Conservation (phyloP, 805 yeast species). For the Myxozyma lipomycoides region DNA sequence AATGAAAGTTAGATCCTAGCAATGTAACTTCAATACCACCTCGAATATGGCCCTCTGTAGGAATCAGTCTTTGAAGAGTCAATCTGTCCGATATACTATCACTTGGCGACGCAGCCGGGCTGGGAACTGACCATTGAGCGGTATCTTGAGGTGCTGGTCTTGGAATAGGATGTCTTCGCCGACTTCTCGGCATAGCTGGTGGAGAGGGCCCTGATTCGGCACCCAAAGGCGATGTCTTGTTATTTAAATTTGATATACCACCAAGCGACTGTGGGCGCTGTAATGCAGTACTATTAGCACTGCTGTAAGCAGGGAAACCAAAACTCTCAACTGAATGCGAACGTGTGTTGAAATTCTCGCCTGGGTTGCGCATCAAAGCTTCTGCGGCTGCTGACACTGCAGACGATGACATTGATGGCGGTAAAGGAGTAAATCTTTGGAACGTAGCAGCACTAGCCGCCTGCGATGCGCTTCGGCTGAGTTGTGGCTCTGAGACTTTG, state of each 20-base stretch:
- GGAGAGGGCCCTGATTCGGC: slow-evolving; percentile 14
- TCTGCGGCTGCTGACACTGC: neutral
- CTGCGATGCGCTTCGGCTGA: slow-evolving; percentile 1
- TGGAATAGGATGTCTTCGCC: neutral
- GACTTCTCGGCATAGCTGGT: neutral
- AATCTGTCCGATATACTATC: neutral
- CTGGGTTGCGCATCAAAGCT: slow-evolving; percentile 7
- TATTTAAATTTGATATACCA: neutral
- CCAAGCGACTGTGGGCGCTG: slow-evolving; percentile 5
- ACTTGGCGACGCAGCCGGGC: slow-evolving; percentile 40
- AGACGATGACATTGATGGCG: neutral
- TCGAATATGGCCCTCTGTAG: slow-evolving; percentile 90
- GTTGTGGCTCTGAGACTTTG: slow-evolving; percentile 19
- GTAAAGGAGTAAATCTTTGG: too few relatives aligned
- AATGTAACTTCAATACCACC: slow-evolving; percentile 96
- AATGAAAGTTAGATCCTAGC: slow-evolving; percentile 79
- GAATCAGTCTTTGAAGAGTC: slow-evolving; percentile 76
- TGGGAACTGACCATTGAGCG: slow-evolving; percentile 18
- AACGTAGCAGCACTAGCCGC: slow-evolving; percentile 1
- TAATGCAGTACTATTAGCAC: slow-evolving; percentile 10
- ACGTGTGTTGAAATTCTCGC: slow-evolving; percentile 20
- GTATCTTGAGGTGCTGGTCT: slow-evolving; percentile 1
- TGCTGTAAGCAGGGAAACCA: slow-evolving; percentile 25
- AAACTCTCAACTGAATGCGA: slow-evolving; percentile 25
- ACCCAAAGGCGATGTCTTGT: too few relatives aligned